Base-by-base conservation (phyloP, 805 yeast species). In the Wickerhamomyces hampshirensis region DNA sequence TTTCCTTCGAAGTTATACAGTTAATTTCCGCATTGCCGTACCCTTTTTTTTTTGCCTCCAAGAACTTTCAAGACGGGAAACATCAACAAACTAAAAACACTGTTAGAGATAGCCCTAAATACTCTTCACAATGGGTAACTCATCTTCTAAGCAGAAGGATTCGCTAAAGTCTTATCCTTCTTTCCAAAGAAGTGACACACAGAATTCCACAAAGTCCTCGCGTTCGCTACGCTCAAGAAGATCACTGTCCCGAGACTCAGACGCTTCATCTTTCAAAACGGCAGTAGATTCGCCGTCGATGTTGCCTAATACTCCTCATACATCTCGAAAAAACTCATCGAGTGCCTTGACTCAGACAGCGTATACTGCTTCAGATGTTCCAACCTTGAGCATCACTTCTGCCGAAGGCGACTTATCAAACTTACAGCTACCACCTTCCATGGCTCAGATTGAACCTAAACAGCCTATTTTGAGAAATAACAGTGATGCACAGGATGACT, bases 401-500 rank as follows among this genome's bases (percentile, higher is more conserved):
- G 49, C 66, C 2, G 65, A 65, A 33, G 53, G 56, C 18, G 26
- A 26, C 14, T 43, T 51, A 21, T 43, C 55, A 5, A 53, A 55
- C 18, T 45, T 57, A 4, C 65, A 62, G 38, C 60, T 79, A 37
- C 86, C 87, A 13, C 77, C 83, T 13, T 76, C 84, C 26, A 79
- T 83, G 88, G 65, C 73, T 24, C 78, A 75, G 44, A 64, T 77
- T 40, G 83, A 73, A 47, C 91, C 93, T 14, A 81, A 76, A 49
- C 77, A 78, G 36, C 89, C 93, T 3, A 84, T 84, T 40, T 66
- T 84, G 47, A 67, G 79, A 46, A 66, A 70, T 44, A 68, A 68
- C 33, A 67, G 65, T 46, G 56, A 50, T 23, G 55, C 52, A 4
- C 40, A 36, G 14, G 51, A 48, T 5, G 50, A 48, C 15, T 30